phyloP scores from a whole-genome alignment of 768 basidiomycete species.

The Trametopsis cervina region DNA sequence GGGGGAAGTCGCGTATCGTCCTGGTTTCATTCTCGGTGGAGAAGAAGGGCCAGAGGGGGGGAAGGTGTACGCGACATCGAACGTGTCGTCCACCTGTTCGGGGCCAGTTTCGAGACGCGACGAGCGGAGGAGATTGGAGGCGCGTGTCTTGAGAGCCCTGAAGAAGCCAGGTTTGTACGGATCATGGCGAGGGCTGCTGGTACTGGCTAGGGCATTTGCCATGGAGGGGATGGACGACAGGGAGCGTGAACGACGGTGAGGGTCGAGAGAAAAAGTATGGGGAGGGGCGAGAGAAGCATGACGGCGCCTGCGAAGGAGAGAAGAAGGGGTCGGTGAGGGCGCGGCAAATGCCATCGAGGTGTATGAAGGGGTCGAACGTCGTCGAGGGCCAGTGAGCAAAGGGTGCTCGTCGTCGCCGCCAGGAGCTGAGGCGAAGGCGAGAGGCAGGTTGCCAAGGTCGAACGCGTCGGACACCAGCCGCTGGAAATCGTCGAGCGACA shows the following conservation, averaged over 20 bases:
- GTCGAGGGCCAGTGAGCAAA: neutral
- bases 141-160: conserved; percentile 20
- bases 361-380: neutral
- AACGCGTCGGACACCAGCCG: conserved; percentile 22
- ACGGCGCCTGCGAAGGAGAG: neutral
- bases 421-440: conserved; percentile 3
- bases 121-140: conserved; percentile 20
- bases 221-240: neutral
- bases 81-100: neutral
- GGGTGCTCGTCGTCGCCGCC: neutral
- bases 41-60: neutral
- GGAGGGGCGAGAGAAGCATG: neutral
- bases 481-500: conserved; percentile 22
- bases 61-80: neutral
- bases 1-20: neutral
- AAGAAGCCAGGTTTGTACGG: too few relatives aligned
- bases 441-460: conserved; percentile 13
- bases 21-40: neutral
- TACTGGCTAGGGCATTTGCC: neutral
- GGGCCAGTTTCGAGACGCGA: neutral
- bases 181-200: neutral
- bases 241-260: neutral
- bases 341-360: neutral
- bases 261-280: neutral
- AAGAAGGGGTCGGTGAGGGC: neutral